Conservation (phyloP, 2,329 filamentous ascomycete species). For the Colletotrichum sp. region DNA sequence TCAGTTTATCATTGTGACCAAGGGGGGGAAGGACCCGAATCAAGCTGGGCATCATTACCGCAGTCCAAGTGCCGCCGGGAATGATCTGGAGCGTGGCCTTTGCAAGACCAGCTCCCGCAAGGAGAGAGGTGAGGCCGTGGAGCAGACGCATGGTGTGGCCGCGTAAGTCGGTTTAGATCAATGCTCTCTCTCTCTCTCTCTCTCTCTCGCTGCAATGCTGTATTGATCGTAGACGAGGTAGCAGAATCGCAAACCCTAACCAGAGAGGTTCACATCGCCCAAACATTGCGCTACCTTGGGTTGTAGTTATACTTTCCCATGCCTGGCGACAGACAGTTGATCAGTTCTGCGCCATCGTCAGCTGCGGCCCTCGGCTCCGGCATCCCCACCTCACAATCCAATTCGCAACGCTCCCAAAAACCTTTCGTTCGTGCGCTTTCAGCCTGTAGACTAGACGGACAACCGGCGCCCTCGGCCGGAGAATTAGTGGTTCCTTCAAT, state of each 20-base stretch:
- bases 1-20: not conserved
- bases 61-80: conserved; percentile 51
- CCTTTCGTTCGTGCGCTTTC: not conserved
- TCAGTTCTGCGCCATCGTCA: not conserved
- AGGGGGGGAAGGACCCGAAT: not conserved
- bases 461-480: not conserved
- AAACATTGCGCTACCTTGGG: not conserved
- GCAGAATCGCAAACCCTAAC: not conserved
- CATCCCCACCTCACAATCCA: conserved; percentile 1
- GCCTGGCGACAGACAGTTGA: not conserved
- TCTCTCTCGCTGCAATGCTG: not conserved
- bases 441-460: not conserved
- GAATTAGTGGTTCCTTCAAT: conserved; percentile 11
- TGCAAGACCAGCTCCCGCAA: not conserved
- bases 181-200: not conserved
- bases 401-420: not conserved
- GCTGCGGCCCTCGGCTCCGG: not conserved
- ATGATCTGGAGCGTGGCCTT: conserved; percentile 38
- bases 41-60: conserved; percentile 30
- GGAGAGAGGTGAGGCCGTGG: not conserved
- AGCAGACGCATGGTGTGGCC: conserved; percentile 7
- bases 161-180: not conserved
- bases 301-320: not conserved
- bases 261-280: not conserved
- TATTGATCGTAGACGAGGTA: not conserved